A percentile compares a stretch with the other conserved stretches of the same genome.
Evolutionary conservation across 2,329 filamentous ascomycete genomes (phyloP).

Genomic region (Calonectria pseudoreteaudii): DNA sequence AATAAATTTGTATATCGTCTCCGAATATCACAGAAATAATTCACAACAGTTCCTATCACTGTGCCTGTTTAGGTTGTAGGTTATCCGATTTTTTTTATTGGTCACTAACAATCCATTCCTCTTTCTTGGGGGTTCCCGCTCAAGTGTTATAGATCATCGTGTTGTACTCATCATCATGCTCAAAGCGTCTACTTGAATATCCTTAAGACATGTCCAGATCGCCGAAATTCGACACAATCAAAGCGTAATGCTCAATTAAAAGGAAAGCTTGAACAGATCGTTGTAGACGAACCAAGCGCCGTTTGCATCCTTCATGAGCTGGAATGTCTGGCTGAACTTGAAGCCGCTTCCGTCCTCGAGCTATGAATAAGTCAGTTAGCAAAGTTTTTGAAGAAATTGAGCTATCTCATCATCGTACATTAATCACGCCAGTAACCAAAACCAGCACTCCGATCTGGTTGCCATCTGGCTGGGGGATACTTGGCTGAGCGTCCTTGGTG

Average conservation of each 20-base stretch:
- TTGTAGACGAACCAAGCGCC: conserved; percentile 90
- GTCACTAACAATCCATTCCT: conserved; percentile 12
- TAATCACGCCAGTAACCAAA: conserved; percentile 86
- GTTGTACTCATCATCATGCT: conserved; percentile 14
- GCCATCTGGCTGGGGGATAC: conserved; percentile 73
- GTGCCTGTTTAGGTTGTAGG: neutral
- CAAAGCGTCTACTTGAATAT: conserved; percentile 29
- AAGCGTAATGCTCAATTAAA: conserved; percentile 58
- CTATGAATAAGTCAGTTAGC: conserved; percentile 56
- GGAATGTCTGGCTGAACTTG: conserved; percentile 92
- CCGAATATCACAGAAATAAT: neutral
- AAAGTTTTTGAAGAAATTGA: neutral
- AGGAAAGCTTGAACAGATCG: conserved; percentile 94
- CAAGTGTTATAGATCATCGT: conserved; percentile 40
- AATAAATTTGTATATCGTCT: neutral
- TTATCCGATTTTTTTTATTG: neutral
- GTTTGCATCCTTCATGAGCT: conserved; percentile 76
- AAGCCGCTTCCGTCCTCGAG: conserved; percentile 88
- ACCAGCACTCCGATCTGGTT: conserved; percentile 79
- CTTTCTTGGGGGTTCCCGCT: conserved; percentile 27
- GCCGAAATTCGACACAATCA: neutral
- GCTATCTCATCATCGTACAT: conserved; percentile 67
- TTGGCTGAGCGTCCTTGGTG: conserved; percentile 87
- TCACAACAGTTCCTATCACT: neutral
- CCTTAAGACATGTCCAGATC: neutral